Percentiles rank a stretch among this genome's conserved stretches.
Evolutionary conservation across 306 rosid genomes (phyloP).

Genomic region (Prunus salicina): DNA sequence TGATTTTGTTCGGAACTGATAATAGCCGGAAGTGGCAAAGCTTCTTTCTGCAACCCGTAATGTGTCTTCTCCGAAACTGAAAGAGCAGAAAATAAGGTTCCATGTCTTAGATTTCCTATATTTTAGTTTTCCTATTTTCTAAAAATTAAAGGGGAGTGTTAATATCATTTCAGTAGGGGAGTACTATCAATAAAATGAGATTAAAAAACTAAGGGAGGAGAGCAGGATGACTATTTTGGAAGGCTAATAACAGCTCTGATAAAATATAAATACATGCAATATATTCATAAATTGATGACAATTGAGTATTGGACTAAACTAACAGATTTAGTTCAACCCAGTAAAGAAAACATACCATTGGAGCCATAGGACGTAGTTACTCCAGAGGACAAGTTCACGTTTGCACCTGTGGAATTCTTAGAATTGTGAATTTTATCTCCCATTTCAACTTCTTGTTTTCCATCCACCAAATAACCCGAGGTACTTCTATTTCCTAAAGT

Average conservation of each 20-base stretch:
- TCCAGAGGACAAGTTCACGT: conserved; percentile 38
- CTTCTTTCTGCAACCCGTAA: conserved; percentile 43
- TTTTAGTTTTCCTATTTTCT: conserved; percentile 12
- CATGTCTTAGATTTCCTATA: conserved; percentile 23
- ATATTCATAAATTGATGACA: not conserved
- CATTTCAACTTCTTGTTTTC: conserved; percentile 32
- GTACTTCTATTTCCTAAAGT: conserved; percentile 40
- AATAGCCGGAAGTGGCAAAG: conserved; percentile 32
- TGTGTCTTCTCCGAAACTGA: conserved; percentile 49
- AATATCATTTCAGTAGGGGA: not conserved
- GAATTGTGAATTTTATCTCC: conserved; percentile 33
- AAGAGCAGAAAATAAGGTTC: conserved; percentile 25
- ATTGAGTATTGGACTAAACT: conserved; percentile 18
- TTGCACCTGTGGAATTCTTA: conserved; percentile 28
- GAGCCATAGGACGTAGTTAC: conserved; percentile 20
- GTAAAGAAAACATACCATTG: conserved; percentile 40
- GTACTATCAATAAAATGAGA: not conserved
- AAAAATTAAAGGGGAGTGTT: not conserved
- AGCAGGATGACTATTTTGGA: not conserved
- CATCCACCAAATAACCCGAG: conserved; percentile 37
- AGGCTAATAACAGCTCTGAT: not conserved
- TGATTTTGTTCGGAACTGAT: conserved; percentile 45
- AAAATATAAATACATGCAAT: conserved; percentile 9
- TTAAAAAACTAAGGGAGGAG: not conserved
- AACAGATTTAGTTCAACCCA: conserved; percentile 13